Percentiles rank a stretch among this genome's conserved stretches.
These are phyloP conservation scores for Hymenochaete sp. DNA, from an alignment of 1,284 basidiomycete genomes.

Conservation along the genomic window DNA sequence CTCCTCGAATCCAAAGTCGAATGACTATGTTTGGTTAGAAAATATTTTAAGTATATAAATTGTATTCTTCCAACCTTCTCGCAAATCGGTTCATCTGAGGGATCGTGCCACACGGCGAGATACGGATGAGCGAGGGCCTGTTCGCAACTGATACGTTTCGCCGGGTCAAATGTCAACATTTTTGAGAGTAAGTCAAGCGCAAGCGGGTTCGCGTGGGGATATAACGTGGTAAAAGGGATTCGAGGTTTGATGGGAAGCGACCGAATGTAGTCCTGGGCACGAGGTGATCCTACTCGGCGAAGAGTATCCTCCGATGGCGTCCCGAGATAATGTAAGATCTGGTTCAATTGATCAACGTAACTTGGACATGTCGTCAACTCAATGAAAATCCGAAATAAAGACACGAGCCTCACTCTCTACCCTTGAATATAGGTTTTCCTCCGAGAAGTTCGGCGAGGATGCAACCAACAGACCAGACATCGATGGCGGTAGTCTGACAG, in stretches of 20 bases:
- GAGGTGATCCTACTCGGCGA: slow-evolving; percentile 86
- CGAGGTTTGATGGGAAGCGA: slow-evolving; percentile 94
- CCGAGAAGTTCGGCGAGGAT: slow-evolving; percentile 95
- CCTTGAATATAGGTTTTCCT: slow-evolving; percentile 98
- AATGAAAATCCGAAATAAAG: background rate
- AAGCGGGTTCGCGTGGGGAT: slow-evolving; percentile 87
- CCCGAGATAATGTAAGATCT: slow-evolving; percentile 95
- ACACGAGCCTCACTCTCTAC: slow-evolving; percentile 62
- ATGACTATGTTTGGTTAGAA: slow-evolving; percentile 45
- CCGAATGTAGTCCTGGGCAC: slow-evolving; percentile 96
- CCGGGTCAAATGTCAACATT: slow-evolving; percentile 94
- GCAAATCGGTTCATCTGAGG: slow-evolving; percentile 83
- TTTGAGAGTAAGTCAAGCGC: slow-evolving; percentile 90
- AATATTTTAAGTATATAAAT: slow-evolving; percentile 15
- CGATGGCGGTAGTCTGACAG: slow-evolving; percentile 74
- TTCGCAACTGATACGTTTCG: slow-evolving; percentile 91
- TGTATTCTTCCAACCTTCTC: slow-evolving; percentile 41
- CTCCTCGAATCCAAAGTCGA: slow-evolving; percentile 97
- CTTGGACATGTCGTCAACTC: slow-evolving; percentile 30
- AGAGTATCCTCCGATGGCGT: slow-evolving; percentile 96
- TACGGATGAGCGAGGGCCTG: slow-evolving; percentile 95
- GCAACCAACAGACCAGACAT: slow-evolving; percentile 98
- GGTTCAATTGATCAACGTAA: slow-evolving; percentile 98
- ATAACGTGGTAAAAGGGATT: slow-evolving; percentile 85
- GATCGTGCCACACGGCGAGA: slow-evolving; percentile 89